A percentile compares a stretch with the other conserved stretches of the same genome.
Conservation (phyloP, 176 grass and related monocot species). For the Melocanna baccifera region DNA sequence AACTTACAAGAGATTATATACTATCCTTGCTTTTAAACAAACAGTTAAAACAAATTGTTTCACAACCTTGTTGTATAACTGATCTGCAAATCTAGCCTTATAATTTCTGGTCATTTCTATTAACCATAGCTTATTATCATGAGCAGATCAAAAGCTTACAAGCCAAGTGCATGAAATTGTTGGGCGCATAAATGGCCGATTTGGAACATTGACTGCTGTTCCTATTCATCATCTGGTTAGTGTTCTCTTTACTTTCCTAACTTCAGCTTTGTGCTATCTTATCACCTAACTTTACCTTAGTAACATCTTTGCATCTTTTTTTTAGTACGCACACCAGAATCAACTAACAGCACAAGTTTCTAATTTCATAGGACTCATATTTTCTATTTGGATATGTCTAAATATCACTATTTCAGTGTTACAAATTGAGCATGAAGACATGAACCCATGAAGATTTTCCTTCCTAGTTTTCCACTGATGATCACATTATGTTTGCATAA, state of each 20-base stretch:
- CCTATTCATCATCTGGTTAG: conserved; percentile 97
- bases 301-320: background rate
- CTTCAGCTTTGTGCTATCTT: background rate
- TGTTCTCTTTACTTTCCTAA: background rate
- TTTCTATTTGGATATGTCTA: background rate
- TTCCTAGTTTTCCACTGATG: background rate
- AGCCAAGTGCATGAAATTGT: conserved; percentile 99
- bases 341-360: background rate
- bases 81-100: background rate
- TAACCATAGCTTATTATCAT: conserved; percentile 19
- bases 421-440: background rate
- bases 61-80: background rate
- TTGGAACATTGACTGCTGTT: conserved; percentile 94
- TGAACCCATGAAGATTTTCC: background rate
- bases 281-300: background rate
- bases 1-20: background rate
- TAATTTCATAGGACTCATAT: background rate
- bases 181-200: conserved; percentile 96
- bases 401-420: background rate
- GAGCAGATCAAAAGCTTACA: conserved; percentile 95
- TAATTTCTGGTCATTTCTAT: background rate
- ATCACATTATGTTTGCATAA: background rate
- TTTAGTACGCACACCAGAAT: conserved; percentile 3
- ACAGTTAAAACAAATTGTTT: background rate
- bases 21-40: background rate